Conservation (phyloP, 768 basidiomycete species). For the Tricholoma bakamatsutake region DNA sequence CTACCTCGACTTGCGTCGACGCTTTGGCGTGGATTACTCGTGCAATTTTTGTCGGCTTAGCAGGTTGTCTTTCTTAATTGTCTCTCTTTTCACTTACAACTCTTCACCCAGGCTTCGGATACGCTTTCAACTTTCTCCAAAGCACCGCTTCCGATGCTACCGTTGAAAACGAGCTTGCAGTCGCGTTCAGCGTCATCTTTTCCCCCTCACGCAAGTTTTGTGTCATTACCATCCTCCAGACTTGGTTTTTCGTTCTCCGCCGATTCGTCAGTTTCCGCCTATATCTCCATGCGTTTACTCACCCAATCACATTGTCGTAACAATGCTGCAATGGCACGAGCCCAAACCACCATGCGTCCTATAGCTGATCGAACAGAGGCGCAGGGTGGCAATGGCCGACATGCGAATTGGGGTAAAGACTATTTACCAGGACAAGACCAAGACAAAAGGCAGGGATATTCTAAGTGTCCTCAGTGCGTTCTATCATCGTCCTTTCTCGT, state of each 20-base stretch:
- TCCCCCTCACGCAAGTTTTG: conserved; percentile 46
- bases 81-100: background rate
- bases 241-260: conserved; percentile 52
- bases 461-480: conserved; percentile 49
- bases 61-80: conserved; percentile 30
- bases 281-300: background rate
- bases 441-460: conserved; percentile 42
- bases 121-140: conserved; percentile 49
- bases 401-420: conserved; percentile 2
- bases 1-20: conserved; percentile 34
- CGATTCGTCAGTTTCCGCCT: conserved; percentile 27
- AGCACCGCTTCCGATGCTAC: conserved; percentile 11
- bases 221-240: conserved; percentile 45
- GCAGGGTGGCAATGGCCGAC: conserved; percentile 29
- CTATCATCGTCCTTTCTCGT: background rate
- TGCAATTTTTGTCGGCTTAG: conserved; percentile 60
- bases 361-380: conserved; percentile 46
- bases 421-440: conserved; percentile 19
- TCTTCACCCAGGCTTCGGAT: conserved; percentile 45
- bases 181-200: conserved; percentile 50
- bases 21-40: conserved; percentile 49
- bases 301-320: conserved; percentile 35
- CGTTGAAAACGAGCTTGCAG: conserved; percentile 46
- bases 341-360: conserved; percentile 41
- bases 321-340: conserved; percentile 35